These are phyloP conservation scores for Brassica hybrid DNA, from an alignment of 441 rosid genomes.

Conservation along the genomic window DNA sequence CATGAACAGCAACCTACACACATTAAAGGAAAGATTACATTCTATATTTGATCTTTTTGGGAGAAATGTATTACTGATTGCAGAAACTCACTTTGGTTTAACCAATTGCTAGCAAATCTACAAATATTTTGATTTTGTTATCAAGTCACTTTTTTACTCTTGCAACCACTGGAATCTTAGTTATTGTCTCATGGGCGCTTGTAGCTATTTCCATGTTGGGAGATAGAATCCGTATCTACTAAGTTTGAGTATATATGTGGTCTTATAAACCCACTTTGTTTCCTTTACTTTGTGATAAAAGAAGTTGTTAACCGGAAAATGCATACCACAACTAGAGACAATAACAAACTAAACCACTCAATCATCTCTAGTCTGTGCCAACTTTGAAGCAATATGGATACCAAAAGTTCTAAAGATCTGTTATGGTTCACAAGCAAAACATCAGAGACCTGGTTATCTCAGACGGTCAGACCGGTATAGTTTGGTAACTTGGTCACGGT, in stretches of 20 bases:
- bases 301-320: slow-evolving; percentile 2
- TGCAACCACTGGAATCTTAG: too few relatives aligned
- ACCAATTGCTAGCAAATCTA: slow-evolving; percentile 1
- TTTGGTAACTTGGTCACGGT: neutral
- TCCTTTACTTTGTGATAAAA: slow-evolving; percentile 2
- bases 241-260: slow-evolving; percentile 17
- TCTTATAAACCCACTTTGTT: neutral
- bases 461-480: neutral
- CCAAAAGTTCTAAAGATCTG: neutral
- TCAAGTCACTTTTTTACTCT: slow-evolving; percentile 19
- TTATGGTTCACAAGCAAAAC: neutral
- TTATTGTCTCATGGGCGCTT: too few relatives aligned
- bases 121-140: neutral
- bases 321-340: neutral
- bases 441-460: neutral
- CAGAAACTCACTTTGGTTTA: slow-evolving; percentile 12
- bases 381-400: neutral
- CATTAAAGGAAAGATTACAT: neutral
- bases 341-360: slow-evolving; percentile 1
- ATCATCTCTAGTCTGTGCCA: slow-evolving; percentile 4
- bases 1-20: slow-evolving; percentile 16
- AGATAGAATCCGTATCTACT: slow-evolving; percentile 10
- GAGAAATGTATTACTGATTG: slow-evolving; percentile 34
- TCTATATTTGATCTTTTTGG: slow-evolving; percentile 16
- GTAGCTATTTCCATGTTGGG: too few relatives aligned